Evolutionary conservation across 2,329 filamentous ascomycete species (phyloP), one percentile per base, ranked within the genome.

Genomic region (Dothiorella sarmentorum): DNA sequence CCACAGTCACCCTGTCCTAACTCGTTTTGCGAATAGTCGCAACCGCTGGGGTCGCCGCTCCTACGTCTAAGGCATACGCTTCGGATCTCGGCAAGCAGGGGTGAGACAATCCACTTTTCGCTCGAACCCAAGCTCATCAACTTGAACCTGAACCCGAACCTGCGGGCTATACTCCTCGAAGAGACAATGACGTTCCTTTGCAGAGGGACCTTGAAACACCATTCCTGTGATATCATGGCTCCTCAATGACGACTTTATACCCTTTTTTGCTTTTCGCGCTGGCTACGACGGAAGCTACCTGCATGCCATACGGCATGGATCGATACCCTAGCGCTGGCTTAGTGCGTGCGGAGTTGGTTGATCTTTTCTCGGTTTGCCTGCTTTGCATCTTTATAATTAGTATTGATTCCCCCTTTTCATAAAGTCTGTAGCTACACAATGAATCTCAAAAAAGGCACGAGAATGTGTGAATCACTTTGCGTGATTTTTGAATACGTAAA

Each of bases 41-140:
- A 37, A 58, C 35, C 49, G 61, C 26, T 62, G 60, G 44, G 62
- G 63, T 47, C 51, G 56, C 47, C 63, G 63, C 26, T 62, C 61
- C 35, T 55, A 55, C 35, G 60, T 63, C 61, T 63, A 63, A 55
- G 51, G 33, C 35, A 18, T 42, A 20, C 17, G 53, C 29, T 35
- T 18, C 47, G 47, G 47, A 37, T 35, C 47, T 52, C 47, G 47
- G 47, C 47, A 52, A 1, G 31, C 7, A 15, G 31, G 26, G 31
- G 31, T 52, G 33, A 52, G 47, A 52, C n/a, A n/a, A n/a, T n/a
- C n/a, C n/a, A n/a, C n/a, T n/a, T n/a, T n/a, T n/a, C n/a, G n/a
- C n/a, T n/a, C n/a, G n/a, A n/a, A n/a, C n/a, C n/a, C n/a, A n/a
- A n/a, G n/a, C n/a, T n/a, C n/a, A n/a, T n/a, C n/a, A n/a, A n/a